A percentile compares a stretch with the other conserved stretches of the same genome.
These are phyloP conservation scores for Leccinum discolor DNA, from an alignment of 1,284 basidiomycete species.

Conservation along the genomic window DNA sequence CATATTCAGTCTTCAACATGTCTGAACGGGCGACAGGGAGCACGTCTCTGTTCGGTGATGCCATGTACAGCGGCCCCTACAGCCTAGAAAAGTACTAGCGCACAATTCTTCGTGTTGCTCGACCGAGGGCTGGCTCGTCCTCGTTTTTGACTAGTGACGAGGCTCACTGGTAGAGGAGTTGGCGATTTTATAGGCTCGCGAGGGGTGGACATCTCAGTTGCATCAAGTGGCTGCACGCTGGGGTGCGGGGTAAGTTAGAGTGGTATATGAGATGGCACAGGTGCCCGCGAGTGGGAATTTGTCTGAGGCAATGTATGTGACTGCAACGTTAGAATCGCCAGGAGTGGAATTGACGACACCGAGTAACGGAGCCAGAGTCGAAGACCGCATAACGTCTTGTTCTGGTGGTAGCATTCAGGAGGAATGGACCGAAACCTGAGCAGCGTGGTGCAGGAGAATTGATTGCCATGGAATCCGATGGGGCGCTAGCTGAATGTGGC, in stretches of 20 bases:
- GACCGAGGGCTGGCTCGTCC: conserved; percentile 65
- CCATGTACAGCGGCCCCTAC: too few species aligned
- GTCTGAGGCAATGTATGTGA: conserved; percentile 5
- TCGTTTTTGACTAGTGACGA: conserved; percentile 43
- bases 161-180: conserved; percentile 62
- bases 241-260: conserved; percentile 7
- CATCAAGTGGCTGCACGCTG: conserved; percentile 10
- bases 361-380: conserved; percentile 23
- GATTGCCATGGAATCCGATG: conserved; percentile 33
- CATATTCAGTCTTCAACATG: too few species aligned
- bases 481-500: background rate
- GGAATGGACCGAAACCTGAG: conserved; percentile 51
- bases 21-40: too few species aligned
- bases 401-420: conserved; percentile 51
- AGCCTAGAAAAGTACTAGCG: background rate
- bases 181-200: conserved; percentile 54
- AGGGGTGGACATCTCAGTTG: conserved; percentile 21
- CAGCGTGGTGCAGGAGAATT: conserved; percentile 29
- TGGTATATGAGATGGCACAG: conserved; percentile 3
- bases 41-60: too few species aligned
- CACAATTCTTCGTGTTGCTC: conserved; percentile 81
- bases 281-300: conserved; percentile 16
- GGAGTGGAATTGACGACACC: conserved; percentile 15
- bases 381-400: conserved; percentile 26
- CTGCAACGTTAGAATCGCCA: background rate